These are phyloP conservation scores for Pythium chondricola DNA, from an alignment of 352 stramenopile species.

Conservation along the genomic window DNA sequence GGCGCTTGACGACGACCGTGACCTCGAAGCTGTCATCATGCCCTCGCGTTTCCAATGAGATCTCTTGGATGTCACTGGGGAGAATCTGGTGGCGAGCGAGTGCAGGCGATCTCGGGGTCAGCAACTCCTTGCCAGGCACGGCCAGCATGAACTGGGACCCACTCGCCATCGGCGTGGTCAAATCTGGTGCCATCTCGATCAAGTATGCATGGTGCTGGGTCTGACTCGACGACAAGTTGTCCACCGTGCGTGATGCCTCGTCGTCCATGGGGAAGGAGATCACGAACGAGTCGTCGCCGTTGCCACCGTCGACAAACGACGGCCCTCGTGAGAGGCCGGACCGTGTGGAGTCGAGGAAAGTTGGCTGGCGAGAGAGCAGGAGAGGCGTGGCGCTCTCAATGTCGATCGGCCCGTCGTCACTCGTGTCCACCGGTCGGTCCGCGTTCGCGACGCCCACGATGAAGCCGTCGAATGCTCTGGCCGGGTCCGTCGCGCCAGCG, in stretches of 20 bases:
- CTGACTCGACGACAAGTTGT: slow-evolving; percentile 21
- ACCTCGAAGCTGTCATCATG: slow-evolving; percentile 69
- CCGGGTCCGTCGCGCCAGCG: slow-evolving; percentile 45
- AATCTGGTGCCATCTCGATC: slow-evolving; percentile 67
- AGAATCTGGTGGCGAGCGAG: slow-evolving; percentile 30
- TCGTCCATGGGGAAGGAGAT: slow-evolving; percentile 73
- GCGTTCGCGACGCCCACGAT: slow-evolving; percentile 61
- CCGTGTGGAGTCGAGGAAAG: slow-evolving; percentile 36
- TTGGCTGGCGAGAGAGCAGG: slow-evolving; percentile 33
- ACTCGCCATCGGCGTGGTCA: slow-evolving; percentile 27
- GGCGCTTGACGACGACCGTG: slow-evolving; percentile 59
- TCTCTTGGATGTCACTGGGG: slow-evolving; percentile 64
- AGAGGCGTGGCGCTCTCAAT: slow-evolving; percentile 26
- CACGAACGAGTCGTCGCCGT: slow-evolving; percentile 38
- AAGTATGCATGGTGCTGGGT: slow-evolving; percentile 48
- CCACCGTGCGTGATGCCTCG: slow-evolving; percentile 47
- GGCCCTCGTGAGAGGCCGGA: slow-evolving; percentile 33
- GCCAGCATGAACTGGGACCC: slow-evolving; percentile 66
- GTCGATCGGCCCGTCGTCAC: slow-evolving; percentile 25
- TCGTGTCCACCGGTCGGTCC: slow-evolving; percentile 19
- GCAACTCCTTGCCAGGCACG: slow-evolving; percentile 43
- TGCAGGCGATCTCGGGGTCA: slow-evolving; percentile 1
- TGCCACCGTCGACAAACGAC: slow-evolving; percentile 19
- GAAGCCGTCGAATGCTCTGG: slow-evolving; percentile 60
- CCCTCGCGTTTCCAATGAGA: slow-evolving; percentile 61